Evolutionary conservation across 75 land plant genomes (phyloP), one percentile per base, ranked within the genome.

Genomic region (Adiantum capillusveneris): DNA sequence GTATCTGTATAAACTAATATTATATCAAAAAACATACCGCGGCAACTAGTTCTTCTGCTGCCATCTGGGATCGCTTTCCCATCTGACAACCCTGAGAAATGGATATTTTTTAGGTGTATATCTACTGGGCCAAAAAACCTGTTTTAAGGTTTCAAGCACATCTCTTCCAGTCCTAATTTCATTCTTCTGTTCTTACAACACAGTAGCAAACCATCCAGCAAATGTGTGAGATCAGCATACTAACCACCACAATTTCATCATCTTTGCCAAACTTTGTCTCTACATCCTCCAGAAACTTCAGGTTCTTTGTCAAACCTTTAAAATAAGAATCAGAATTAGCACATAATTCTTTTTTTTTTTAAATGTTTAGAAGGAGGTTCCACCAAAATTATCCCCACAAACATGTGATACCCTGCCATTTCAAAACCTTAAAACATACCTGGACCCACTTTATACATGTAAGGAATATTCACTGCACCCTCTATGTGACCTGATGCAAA

Each of bases 31-130:
- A 24, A 64, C 82, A 67, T 81, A 90, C 96, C 51, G 75, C 70
- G 68, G 83, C 71, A 55, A 61, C 39, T 37, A 90, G 79, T 56
- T 81, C 94, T 53, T 78, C 61, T 0, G 88, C 85, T 59, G 96
- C 96, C 88, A 87, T 76, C 29, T 84, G 63, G 14, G 96, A 90
- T 31, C 93, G 73, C 48, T 80, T 79, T 42, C 96, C 96, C 54
- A 59, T 69, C 58, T 81, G 83, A 56, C 96, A 90, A 25, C 93
- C 93, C 96, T 90, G 78, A 20, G 50, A 70, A 11, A 2, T 16
- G 51, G 18, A 48, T 48, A 18, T 48, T n/a, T n/a, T n/a, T n/a
- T n/a, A n/a, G n/a, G n/a, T n/a, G n/a, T n/a, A n/a, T n/a, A n/a
- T n/a, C n/a, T n/a, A n/a, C n/a, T n/a, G n/a, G n/a, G n/a, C n/a